Evolutionary conservation across 164 flowering plant species (phyloP).

Genomic region (Berberis thunbergii): DNA sequence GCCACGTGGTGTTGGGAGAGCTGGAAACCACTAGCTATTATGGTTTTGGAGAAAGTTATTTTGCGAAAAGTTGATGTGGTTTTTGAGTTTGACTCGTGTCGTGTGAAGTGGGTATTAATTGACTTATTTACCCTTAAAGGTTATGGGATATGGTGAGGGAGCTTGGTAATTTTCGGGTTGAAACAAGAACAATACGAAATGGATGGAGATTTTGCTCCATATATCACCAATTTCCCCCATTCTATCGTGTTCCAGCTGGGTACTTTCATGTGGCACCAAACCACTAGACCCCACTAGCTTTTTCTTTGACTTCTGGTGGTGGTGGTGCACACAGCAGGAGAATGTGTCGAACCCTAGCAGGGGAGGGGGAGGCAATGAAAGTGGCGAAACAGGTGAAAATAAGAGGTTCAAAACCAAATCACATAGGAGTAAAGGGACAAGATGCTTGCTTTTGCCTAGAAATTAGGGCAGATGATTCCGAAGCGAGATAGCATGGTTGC

Average conservation of each 20-base stretch:
- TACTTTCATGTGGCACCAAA: not conserved
- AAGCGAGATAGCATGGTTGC: conserved; percentile 18
- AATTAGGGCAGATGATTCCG: conserved; percentile 38
- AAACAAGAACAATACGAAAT: conserved; percentile 9
- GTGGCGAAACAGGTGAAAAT: conserved; percentile 14
- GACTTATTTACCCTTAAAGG: too few species aligned
- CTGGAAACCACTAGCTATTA: too few species aligned
- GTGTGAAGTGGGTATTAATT: too few species aligned
- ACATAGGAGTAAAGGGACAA: conserved; percentile 39
- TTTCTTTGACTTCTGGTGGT: not conserved
- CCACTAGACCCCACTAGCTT: not conserved
- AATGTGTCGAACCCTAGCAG: not conserved
- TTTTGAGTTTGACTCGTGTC: too few species aligned
- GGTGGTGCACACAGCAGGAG: not conserved
- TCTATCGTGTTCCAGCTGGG: conserved; percentile 15
- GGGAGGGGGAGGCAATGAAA: not conserved
- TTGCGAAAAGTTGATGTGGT: too few species aligned
- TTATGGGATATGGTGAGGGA: too few species aligned
- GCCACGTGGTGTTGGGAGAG: too few species aligned
- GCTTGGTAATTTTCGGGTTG: too few species aligned
- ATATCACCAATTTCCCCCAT: conserved; percentile 24
- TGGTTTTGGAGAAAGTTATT: too few species aligned
- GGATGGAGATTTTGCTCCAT: not conserved
- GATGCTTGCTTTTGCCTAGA: conserved; percentile 42
- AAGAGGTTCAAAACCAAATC: conserved; percentile 42